phyloP scores from a whole-genome alignment of 2,329 filamentous ascomycete genomes.

The Pseudocercospora pini-densiflorae region DNA sequence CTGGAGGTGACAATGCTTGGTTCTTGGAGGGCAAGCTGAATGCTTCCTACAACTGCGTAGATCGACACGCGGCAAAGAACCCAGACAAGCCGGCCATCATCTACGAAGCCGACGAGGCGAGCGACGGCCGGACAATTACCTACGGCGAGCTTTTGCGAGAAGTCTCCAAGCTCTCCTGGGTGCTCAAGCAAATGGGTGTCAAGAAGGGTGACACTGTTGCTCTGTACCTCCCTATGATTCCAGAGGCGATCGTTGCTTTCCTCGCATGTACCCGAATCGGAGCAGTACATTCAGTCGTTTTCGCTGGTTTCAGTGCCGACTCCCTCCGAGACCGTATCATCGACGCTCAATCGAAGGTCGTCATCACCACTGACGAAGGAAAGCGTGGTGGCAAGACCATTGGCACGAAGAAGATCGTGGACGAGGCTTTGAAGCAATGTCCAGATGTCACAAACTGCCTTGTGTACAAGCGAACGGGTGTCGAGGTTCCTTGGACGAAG shows the following conservation, averaged over 20 bases:
- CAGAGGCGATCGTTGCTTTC: conserved; percentile 89
- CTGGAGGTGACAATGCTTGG: conserved; percentile 86
- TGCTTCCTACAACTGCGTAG: conserved; percentile 95
- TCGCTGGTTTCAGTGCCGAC: conserved; percentile 96
- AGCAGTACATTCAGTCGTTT: conserved; percentile 95
- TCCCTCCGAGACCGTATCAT: conserved; percentile 93
- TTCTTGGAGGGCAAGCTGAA: conserved; percentile 94
- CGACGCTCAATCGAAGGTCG: conserved; percentile 86
- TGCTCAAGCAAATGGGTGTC: conserved; percentile 93
- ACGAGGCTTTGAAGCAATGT: conserved; percentile 95
- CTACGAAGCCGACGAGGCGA: conserved; percentile 94
- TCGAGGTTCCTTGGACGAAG: conserved; percentile 86
- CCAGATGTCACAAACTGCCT: conserved; percentile 83
- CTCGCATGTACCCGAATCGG: conserved; percentile 91
- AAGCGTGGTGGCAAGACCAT: conserved; percentile 98
- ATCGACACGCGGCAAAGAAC: conserved; percentile 94
- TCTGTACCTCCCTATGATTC: conserved; percentile 98
- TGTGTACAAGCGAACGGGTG: conserved; percentile 93
- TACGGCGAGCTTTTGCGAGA: conserved; percentile 92
- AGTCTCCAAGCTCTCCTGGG: conserved; percentile 85
- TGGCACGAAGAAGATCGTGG: conserved; percentile 98
- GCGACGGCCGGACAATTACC: conserved; percentile 84
- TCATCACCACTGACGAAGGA: conserved; percentile 97
- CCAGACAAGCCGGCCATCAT: conserved; percentile 95
- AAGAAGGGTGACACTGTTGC: conserved; percentile 97